Conservation (phyloP, 192 early-diverging fungal genomes). For the Coemansia sp. region DNA sequence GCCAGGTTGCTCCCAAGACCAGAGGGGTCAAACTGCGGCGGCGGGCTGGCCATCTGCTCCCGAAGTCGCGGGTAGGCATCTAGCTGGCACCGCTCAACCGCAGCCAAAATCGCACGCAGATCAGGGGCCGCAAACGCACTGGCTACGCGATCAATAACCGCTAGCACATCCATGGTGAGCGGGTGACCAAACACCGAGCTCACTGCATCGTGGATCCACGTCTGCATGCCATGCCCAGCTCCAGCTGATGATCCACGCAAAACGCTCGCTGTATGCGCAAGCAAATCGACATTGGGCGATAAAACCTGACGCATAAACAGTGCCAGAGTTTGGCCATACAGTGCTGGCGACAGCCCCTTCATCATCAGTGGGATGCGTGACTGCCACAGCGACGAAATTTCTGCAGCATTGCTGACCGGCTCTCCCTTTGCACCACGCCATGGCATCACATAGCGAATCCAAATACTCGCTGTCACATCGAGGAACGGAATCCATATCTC, state of each 20-base stretch:
- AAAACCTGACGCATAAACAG: conserved; percentile 18
- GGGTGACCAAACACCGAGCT: conserved; percentile 12
- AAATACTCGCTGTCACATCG: conserved; percentile 21
- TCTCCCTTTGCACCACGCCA: conserved; percentile 22
- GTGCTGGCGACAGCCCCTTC: conserved; percentile 20
- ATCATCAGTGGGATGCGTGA: conserved; percentile 34
- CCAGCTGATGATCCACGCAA: not conserved
- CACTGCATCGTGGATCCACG: conserved; percentile 19
- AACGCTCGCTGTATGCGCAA: conserved; percentile 6
- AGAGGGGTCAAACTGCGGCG: not conserved
- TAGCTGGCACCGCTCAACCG: conserved; percentile 20
- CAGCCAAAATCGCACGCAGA: conserved; percentile 27
- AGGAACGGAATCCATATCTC: conserved; percentile 39
- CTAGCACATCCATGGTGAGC: conserved; percentile 20
- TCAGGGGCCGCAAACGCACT: conserved; percentile 27
- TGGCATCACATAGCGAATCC: conserved; percentile 41
- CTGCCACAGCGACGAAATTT: conserved; percentile 31
- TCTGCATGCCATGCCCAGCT: conserved; percentile 8
- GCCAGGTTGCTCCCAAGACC: not conserved
- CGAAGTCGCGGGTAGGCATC: conserved; percentile 19
- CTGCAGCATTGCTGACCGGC: not conserved
- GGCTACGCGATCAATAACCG: conserved; percentile 27
- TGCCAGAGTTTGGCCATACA: conserved; percentile 30
- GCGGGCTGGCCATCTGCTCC: not conserved
- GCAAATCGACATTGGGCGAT: conserved; percentile 20